These are phyloP conservation scores for Candida freyschussii DNA, from an alignment of 1,139 yeast species.

Conservation along the genomic window DNA sequence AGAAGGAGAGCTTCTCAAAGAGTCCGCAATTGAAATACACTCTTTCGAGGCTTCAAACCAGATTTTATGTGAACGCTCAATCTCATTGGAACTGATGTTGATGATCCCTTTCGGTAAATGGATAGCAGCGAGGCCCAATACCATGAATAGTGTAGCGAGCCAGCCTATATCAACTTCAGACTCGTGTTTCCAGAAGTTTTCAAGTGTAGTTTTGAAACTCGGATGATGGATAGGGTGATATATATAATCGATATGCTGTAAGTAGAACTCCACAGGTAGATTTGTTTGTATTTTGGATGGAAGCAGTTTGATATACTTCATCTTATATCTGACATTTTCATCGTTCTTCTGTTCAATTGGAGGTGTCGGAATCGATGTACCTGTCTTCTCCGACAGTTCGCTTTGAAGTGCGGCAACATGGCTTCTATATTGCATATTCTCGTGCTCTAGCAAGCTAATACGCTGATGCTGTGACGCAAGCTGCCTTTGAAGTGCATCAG, in stretches of 20 bases:
- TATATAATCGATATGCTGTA: conserved; percentile 27
- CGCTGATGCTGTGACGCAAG: conserved; percentile 12
- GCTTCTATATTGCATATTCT: conserved; percentile 10
- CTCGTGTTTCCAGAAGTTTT: conserved; percentile 21
- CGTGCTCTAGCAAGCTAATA: conserved; percentile 17
- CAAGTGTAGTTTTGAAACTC: conserved; percentile 22
- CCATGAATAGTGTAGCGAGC: conserved; percentile 27
- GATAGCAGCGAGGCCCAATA: conserved; percentile 27
- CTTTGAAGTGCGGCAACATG: conserved; percentile 10
- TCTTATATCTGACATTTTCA: conserved; percentile 6
- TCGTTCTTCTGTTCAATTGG: not conserved
- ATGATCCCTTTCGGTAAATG: conserved; percentile 27
- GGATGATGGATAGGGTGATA: conserved; percentile 29
- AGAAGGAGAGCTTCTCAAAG: conserved; percentile 12
- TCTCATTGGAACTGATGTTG: conserved; percentile 22
- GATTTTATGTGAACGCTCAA: conserved; percentile 24
- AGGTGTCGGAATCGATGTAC: conserved; percentile 1
- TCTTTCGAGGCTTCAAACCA: conserved; percentile 29
- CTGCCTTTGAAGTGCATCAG: conserved; percentile 6
- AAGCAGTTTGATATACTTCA: conserved; percentile 18
- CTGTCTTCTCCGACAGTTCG: conserved; percentile 5
- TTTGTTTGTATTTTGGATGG: conserved; percentile 23
- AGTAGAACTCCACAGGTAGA: conserved; percentile 24
- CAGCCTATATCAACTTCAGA: conserved; percentile 26
- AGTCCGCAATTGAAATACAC: conserved; percentile 21